A percentile compares a stretch with the other conserved stretches of the same genome.
Evolutionary conservation across 352 stramenopile genomes (phyloP).

Genomic region (Paralagenidium karlingii): DNA sequence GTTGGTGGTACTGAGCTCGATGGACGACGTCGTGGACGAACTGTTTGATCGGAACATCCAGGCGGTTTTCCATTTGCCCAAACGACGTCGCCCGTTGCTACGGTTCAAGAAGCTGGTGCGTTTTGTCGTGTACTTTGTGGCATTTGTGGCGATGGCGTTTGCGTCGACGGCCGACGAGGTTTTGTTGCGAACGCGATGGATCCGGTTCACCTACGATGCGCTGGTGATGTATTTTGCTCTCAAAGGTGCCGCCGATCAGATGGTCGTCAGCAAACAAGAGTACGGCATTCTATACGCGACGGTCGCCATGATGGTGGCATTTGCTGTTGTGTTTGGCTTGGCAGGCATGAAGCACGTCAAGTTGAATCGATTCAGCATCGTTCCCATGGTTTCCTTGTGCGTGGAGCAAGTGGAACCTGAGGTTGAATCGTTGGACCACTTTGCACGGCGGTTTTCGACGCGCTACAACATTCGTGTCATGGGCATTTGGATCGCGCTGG

Average conservation of each 20-base stretch:
- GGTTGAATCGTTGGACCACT: no score
- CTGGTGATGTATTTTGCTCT: constrained; percentile 20
- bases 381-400: background rate
- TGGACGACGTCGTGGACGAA: constrained; percentile 1
- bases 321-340: constrained; percentile 10
- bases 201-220: constrained; percentile 33
- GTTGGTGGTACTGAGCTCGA: background rate
- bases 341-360: constrained; percentile 10
- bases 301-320: constrained; percentile 2
- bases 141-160: constrained; percentile 11
- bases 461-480: background rate
- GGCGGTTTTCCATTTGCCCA: background rate
- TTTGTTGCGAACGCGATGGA: constrained; percentile 17
- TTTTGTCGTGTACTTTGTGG: constrained; percentile 15
- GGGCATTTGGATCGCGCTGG: constrained; percentile 1
- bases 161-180: constrained; percentile 21
- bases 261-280: constrained; percentile 17
- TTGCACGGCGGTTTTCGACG: background rate
- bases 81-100: background rate
- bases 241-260: constrained; percentile 11
- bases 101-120: constrained; percentile 1
- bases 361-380: constrained; percentile 14
- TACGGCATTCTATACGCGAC: constrained; percentile 7
- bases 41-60: background rate
- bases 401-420: no score